phyloP scores from a whole-genome alignment of 306 rosid species.

The Trifolium subterraneum region DNA sequence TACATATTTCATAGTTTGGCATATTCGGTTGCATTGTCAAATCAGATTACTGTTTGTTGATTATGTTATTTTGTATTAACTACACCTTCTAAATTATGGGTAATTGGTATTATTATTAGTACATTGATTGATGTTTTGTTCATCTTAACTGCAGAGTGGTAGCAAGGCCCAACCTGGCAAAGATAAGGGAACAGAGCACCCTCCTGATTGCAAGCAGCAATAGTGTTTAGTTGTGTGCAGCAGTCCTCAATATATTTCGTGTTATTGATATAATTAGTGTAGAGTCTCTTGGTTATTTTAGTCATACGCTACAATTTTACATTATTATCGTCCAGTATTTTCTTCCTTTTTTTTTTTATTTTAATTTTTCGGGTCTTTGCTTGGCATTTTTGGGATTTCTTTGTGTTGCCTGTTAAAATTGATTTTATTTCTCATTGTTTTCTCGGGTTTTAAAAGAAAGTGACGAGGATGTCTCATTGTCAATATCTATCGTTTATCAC shows the following conservation, averaged over 20 bases:
- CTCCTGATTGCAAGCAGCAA: slow-evolving; percentile 63
- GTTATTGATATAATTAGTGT: slow-evolving; percentile 41
- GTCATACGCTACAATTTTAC: slow-evolving; percentile 29
- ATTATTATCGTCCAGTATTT: slow-evolving; percentile 5
- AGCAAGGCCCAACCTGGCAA: slow-evolving; percentile 36
- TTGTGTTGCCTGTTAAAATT: slow-evolving; percentile 30
- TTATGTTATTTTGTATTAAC: slow-evolving; percentile 8
- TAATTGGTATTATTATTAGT: slow-evolving; percentile 13
- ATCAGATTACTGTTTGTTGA: slow-evolving; percentile 23
- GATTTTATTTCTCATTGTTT: slow-evolving; percentile 12
- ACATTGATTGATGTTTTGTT: background rate
- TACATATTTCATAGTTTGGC: background rate
- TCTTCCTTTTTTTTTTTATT: background rate
- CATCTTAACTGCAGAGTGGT: slow-evolving; percentile 44
- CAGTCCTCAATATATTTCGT: slow-evolving; percentile 39
- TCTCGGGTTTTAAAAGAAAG: background rate
- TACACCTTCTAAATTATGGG: slow-evolving; percentile 28
- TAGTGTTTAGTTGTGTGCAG: slow-evolving; percentile 35
- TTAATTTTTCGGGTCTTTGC: background rate
- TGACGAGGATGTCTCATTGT: slow-evolving; percentile 25
- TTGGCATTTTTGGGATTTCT: slow-evolving; percentile 14
- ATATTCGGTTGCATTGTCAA: slow-evolving; percentile 17
- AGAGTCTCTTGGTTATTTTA: slow-evolving; percentile 33
- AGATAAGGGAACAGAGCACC: slow-evolving; percentile 49
- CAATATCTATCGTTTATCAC: slow-evolving; percentile 17